Base-by-base conservation (phyloP, 306 rosid species). In the Sesbania bispinosa region DNA sequence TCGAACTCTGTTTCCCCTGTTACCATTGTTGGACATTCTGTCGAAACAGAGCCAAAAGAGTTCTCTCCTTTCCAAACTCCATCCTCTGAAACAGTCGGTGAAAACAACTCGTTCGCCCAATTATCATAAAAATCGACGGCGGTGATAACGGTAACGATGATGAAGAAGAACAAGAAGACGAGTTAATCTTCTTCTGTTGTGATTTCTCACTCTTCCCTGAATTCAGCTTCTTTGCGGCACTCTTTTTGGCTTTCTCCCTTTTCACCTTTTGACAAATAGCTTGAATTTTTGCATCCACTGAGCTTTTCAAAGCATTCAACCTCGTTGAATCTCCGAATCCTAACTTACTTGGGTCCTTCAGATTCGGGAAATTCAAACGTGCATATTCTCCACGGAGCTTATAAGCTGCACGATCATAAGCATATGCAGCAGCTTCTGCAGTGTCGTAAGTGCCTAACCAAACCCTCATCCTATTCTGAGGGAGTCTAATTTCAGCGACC, bases 371-470 rank as follows among this genome's bases (percentile, higher is more conserved):
- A 53, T 95, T 95, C 82, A 95, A 57, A 29, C 97, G 91, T 6
- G 99, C 99, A 18, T 95, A 95, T 71, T 95, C 97, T 0, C 99
- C 97, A 0, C 97, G 77, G n/a, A 95, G 99, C 82, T 95, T 95
- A 29, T 87, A 95, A 0, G 99, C 96, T 0, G 99, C 99, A 10
- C 99, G 77, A 50, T 95, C 99, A 77, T 95, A 95, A 1, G 99
- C 99, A 15, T 86, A 95, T 1, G 99, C 99, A 0, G 99, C 99
- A 13, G 97, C 86, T 82, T 95, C 99, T 0, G 97, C 93, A 0
- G 96, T 82, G 30, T 91, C 97, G 9, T 91, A 95, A 1, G 99
- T 95, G 0, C 99, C 99, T 24, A 95, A 76, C 99, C 99, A 95
- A 21, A 91, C 93, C 69, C 99, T 83, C 97, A 91, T 86, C 77